These are phyloP conservation scores for Ophiostoma quercus DNA, from an alignment of 2,329 filamentous ascomycete genomes.

Conservation along the genomic window DNA sequence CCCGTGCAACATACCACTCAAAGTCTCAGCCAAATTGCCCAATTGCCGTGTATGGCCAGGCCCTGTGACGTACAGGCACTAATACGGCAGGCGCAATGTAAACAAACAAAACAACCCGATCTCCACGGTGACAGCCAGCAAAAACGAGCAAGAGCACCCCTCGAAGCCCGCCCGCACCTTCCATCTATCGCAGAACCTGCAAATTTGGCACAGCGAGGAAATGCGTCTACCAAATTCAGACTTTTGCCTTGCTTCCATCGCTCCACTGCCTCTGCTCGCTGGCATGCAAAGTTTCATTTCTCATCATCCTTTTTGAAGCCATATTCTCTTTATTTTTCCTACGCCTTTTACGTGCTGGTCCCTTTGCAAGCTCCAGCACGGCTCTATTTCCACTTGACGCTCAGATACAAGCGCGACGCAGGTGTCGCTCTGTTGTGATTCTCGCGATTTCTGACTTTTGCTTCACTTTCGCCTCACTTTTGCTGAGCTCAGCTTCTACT, in stretches of 20 bases:
- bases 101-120: conserved; percentile 29
- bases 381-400: conserved; percentile 4
- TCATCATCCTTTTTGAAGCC: conserved; percentile 19
- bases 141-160: conserved; percentile 26
- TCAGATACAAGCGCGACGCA: conserved; percentile 17
- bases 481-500: neutral
- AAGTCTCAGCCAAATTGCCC: conserved; percentile 17
- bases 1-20: neutral
- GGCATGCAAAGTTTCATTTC: conserved; percentile 25
- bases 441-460: conserved; percentile 19
- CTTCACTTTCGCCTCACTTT: conserved; percentile 13
- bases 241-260: conserved; percentile 10
- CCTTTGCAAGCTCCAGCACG: neutral
- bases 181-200: conserved; percentile 9
- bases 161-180: conserved; percentile 20
- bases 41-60: conserved; percentile 11
- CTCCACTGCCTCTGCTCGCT: conserved; percentile 16
- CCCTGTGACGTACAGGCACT: conserved; percentile 20
- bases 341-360: conserved; percentile 6
- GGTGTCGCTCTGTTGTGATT: conserved; percentile 17
- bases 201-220: neutral
- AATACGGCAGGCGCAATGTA: conserved; percentile 23
- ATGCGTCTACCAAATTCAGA: neutral
- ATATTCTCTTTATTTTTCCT: conserved; percentile 3
- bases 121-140: conserved; percentile 27